phyloP scores from a whole-genome alignment of 2,329 filamentous ascomycete genomes.

The Diaporthe longicolla region DNA sequence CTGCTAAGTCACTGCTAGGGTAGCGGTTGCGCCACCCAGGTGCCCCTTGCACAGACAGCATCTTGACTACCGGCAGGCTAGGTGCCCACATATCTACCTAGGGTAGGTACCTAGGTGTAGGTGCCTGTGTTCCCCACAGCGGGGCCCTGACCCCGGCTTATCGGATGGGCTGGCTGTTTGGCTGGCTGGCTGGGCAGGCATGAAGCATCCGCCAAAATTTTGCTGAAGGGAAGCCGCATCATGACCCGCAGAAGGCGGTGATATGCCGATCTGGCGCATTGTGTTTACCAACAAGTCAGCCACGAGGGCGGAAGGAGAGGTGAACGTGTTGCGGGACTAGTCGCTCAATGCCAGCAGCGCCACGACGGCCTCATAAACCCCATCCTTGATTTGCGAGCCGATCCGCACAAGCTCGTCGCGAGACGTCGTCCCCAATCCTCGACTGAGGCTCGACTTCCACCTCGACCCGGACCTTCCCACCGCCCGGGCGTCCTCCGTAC shows the following conservation, averaged over 20 bases:
- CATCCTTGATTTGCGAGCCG: neutral
- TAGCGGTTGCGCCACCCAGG: neutral
- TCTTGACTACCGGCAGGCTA: slow-evolving; percentile 7
- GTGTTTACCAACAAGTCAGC: neutral
- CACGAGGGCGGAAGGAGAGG: slow-evolving; percentile 30
- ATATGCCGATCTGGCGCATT: slow-evolving; percentile 17
- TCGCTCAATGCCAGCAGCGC: neutral
- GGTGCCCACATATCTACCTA: neutral
- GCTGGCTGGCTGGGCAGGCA: slow-evolving; percentile 19
- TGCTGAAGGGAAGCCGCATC: slow-evolving; percentile 8
- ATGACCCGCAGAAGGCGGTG: slow-evolving; percentile 1
- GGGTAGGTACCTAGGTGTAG: neutral
- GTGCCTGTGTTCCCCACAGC: neutral
- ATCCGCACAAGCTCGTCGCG: neutral
- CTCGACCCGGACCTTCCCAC: neutral
- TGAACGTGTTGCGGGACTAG: neutral
- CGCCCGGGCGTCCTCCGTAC: neutral
- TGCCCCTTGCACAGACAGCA: slow-evolving; percentile 24
- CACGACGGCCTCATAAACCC: slow-evolving; percentile 12
- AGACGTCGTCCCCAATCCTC: neutral
- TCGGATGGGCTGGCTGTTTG: slow-evolving; percentile 7
- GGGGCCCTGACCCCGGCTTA: slow-evolving; percentile 20
- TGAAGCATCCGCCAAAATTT: slow-evolving; percentile 17
- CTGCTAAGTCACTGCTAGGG: neutral
- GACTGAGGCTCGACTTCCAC: slow-evolving; percentile 2